Evolutionary conservation across 2,329 filamentous ascomycete genomes (phyloP), one percentile per base, ranked within the genome.

Genomic region (Ustulina deusta): DNA sequence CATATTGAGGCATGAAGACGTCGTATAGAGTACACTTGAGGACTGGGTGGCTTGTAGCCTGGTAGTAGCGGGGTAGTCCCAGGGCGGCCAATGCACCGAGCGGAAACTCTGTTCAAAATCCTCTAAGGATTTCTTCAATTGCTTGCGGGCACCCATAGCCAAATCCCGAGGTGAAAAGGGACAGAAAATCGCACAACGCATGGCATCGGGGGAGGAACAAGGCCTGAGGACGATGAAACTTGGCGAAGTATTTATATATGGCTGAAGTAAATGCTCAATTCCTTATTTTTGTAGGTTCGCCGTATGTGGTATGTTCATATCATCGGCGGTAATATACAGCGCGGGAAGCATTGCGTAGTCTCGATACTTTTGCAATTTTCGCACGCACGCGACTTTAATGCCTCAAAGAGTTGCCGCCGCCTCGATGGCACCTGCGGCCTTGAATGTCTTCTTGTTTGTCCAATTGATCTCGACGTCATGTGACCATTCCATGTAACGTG

Each of bases 401-500:
- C 25, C 15, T 71, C 44, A 73, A 32, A 89, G 81, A 38, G 85
- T 84, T 57, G 84, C 80, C 27, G 87, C 87, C 7, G 88, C 90
- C 74, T 87, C 87, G n/a, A 87, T 83, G 9, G 84, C 87, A 32
- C 91, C 91, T 1, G 84, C 82, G n/a, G 82, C 86, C 75, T 87
- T 88, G 80, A 91, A 92, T 0, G 83, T 78, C 69, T 82, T 85
- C 76, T 90, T 89, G 78, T 85, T 90, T 65, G 88, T 88, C 81
- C 85, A 86, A 70, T 79, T 80, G 49, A 97, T 85, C 69, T 97
- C 91, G 63, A 97, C 91, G 67, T 86, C 81, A 78, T 97, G 96
- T 79, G 92, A 91, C 94, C 94, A 98, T 79, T 93, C 89, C 94
- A 97, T 97, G 78, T 94, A 97, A 76, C 91, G 90, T 25, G 90